phyloP scores from a whole-genome alignment of 352 stramenopile species.

The Globisporangium emineosum region DNA sequence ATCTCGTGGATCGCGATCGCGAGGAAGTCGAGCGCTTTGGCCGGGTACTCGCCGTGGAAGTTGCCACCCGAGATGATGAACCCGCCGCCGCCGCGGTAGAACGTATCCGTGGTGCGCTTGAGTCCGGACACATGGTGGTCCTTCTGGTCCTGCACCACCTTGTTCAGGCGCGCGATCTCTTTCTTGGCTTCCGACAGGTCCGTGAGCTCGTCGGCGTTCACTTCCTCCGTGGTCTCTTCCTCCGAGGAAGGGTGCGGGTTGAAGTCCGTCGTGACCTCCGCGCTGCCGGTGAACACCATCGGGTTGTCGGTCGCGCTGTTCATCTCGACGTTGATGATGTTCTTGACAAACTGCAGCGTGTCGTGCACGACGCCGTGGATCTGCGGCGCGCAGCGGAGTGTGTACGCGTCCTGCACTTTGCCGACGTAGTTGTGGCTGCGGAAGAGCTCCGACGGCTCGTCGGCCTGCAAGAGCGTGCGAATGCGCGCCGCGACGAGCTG shows the following conservation, averaged over 20 bases:
- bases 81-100: conserved; percentile 70
- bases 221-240: conserved; percentile 19
- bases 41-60: conserved; percentile 90
- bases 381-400: conserved; percentile 84
- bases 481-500: conserved; percentile 75
- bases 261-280: conserved; percentile 65
- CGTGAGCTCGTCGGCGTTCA: conserved; percentile 38
- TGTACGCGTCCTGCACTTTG: conserved; percentile 90
- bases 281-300: conserved; percentile 82
- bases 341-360: conserved; percentile 84
- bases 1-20: conserved; percentile 88
- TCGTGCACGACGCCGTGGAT: conserved; percentile 88
- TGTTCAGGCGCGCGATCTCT: conserved; percentile 73
- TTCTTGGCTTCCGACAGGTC: conserved; percentile 70
- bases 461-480: conserved; percentile 73
- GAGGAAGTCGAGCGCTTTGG: conserved; percentile 88
- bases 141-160: conserved; percentile 48
- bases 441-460: conserved; percentile 82
- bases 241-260: conserved; percentile 25
- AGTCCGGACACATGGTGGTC: conserved; percentile 48
- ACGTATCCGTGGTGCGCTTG: conserved; percentile 81
- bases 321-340: conserved; percentile 87
- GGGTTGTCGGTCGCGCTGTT: conserved; percentile 90
- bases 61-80: conserved; percentile 90
- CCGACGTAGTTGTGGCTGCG: conserved; percentile 85